Percentiles rank a stretch among this genome's conserved stretches.
Conservation (phyloP, 2,329 filamentous ascomycete species). For the Ophiostoma montium region DNA sequence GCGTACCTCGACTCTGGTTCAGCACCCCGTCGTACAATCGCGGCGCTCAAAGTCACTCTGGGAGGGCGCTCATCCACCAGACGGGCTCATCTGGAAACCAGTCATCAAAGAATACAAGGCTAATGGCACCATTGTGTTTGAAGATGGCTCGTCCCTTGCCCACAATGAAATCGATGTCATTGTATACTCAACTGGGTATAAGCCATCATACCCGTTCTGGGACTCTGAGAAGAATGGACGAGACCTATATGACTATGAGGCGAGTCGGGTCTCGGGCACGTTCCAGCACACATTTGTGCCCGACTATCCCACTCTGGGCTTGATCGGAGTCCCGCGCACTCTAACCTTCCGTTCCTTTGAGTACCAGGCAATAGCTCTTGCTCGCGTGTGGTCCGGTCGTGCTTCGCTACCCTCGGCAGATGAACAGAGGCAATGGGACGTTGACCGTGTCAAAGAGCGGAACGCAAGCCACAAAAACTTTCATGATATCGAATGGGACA, state of each 20-base stretch:
- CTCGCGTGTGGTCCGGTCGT: slow-evolving; percentile 24
- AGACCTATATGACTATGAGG: slow-evolving; percentile 34
- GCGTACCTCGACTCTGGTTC: slow-evolving; percentile 30
- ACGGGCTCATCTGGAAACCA: slow-evolving; percentile 46
- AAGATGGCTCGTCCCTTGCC: slow-evolving; percentile 44
- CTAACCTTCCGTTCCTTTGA: slow-evolving; percentile 26
- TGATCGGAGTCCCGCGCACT: slow-evolving; percentile 36
- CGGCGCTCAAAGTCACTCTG: slow-evolving; percentile 37
- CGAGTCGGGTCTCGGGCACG: slow-evolving; percentile 26
- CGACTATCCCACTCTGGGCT: slow-evolving; percentile 31
- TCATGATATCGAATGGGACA: slow-evolving; percentile 39
- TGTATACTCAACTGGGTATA: slow-evolving; percentile 80
- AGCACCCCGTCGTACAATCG: slow-evolving; percentile 44
- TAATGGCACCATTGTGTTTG: slow-evolving; percentile 28
- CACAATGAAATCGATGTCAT: slow-evolving; percentile 52
- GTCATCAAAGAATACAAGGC: slow-evolving; percentile 33
- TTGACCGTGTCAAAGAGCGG: slow-evolving; percentile 20
- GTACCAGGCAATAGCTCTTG: slow-evolving; percentile 25
- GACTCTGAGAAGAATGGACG: slow-evolving; percentile 30
- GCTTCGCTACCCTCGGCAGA: slow-evolving; percentile 23
- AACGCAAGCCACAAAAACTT: slow-evolving; percentile 26
- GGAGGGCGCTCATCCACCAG: slow-evolving; percentile 38
- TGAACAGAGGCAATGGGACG: slow-evolving; percentile 34
- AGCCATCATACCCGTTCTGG: slow-evolving; percentile 72
- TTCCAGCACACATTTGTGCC: slow-evolving; percentile 40